Base-by-base conservation (phyloP, 176 grass and related monocot species). In the Cocos nucifera region DNA sequence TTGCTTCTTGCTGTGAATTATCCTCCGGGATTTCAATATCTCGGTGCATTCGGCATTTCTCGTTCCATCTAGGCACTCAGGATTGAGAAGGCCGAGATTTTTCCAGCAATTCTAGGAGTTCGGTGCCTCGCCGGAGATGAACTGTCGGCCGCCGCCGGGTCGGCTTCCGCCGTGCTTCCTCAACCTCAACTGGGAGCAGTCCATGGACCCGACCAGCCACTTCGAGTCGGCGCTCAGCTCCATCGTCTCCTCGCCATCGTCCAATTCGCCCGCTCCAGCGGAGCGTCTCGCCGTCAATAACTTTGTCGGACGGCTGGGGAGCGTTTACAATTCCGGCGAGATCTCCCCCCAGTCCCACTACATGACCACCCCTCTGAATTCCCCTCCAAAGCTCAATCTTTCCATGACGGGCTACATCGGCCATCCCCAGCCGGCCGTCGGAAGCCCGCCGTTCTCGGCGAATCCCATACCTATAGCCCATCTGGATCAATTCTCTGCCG, bases 161-260 rank as follows among this genome's bases (percentile, higher is more conserved):
- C 79, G 83, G 52, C 58, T 86, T 71, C 74, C 77, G 58, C 71
- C 75, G 54, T 74, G 85, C 74, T 89, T 93, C 77, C 77, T 89
- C 58, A 89, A 93, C 83, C 74, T 93, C 56, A 99, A 99, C 73
- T 93, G 88, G 94, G 81, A 90, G 55, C 85, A 80, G 52, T 83
- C 87, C 59, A 78, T 93, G 69, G 88, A 82, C 65, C 78, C 69
- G 16, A 78, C 52, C 61, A 51, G 65, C 27, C 65, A 68, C 14
- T 68, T 68, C 4, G 52, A 53, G 9, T 56, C 65, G 51, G 51
- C 51, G 17, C 24, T 67, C 3, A 20, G 50, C 51, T 54, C 64
- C 5, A 83, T 86, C 78, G 82, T 78, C 28, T 77, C 89, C 57
- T 83, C 89, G 14, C 70, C 81, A 44, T 32, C 90, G 17, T 77